These are phyloP conservation scores for Collybia mongolica DNA, from an alignment of 768 basidiomycete genomes.

Conservation along the genomic window DNA sequence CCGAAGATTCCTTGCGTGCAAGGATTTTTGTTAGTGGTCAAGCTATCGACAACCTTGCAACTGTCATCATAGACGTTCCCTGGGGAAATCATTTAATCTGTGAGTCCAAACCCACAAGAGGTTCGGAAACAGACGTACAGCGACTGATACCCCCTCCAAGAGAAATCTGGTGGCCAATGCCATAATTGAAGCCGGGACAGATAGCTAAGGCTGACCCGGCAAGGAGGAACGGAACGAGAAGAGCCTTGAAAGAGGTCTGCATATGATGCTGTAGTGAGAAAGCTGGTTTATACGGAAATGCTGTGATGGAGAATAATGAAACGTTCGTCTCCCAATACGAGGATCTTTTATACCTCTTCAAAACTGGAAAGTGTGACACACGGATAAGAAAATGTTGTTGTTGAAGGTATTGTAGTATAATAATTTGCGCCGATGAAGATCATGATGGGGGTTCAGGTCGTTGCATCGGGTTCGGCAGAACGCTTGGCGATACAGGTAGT, in stretches of 20 bases:
- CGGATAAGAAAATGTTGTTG: too few species aligned
- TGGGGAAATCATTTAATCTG: conserved; percentile 3
- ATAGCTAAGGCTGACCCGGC: conserved; percentile 6
- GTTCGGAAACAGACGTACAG: conserved; percentile 6
- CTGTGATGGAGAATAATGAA: too few species aligned
- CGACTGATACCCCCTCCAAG: conserved; percentile 8
- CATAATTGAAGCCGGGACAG: conserved; percentile 11
- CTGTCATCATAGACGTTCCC: conserved; percentile 26
- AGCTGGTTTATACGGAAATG: too few species aligned
- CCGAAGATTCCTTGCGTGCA: conserved; percentile 27
- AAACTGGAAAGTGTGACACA: too few species aligned
- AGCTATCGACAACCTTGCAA: conserved; percentile 24
- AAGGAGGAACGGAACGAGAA: conserved; percentile 4
- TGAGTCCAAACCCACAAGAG: not conserved
- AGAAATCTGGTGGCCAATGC: conserved; percentile 4
- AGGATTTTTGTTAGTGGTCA: conserved; percentile 26
- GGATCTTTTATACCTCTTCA: too few species aligned
- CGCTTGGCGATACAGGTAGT: too few species aligned
- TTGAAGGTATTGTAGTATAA: too few species aligned
- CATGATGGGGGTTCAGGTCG: too few species aligned
- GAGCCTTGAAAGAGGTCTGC: conserved; percentile 2
- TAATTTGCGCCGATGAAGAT: too few species aligned
- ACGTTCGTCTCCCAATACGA: too few species aligned
- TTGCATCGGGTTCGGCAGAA: too few species aligned
- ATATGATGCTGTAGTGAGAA: too few species aligned